Evolutionary conservation across 2,329 filamentous ascomycete genomes (phyloP).

Genomic region (Botrytis pseudocinerea): DNA sequence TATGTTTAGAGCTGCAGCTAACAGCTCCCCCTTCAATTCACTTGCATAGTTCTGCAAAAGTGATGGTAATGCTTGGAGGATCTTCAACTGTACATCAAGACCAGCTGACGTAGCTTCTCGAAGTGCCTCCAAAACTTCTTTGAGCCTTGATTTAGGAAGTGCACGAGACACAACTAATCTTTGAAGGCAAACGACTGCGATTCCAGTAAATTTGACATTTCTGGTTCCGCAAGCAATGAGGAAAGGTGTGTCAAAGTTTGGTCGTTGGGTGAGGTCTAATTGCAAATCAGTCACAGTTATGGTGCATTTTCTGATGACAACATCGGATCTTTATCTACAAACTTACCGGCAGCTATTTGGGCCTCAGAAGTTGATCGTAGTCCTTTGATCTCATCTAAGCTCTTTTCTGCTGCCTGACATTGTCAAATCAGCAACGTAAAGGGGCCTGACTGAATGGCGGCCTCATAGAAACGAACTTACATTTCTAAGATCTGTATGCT

Average conservation of each 20-base stretch:
- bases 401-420: slow-evolving; percentile 82
- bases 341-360: slow-evolving; percentile 44
- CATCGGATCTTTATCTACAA: background rate
- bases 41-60: slow-evolving; percentile 86
- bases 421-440: slow-evolving; percentile 31
- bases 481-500: slow-evolving; percentile 85
- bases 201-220: slow-evolving; percentile 85
- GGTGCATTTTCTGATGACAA: slow-evolving; percentile 2
- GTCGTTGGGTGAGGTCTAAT: slow-evolving; percentile 76
- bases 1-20: slow-evolving; percentile 82
- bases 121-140: slow-evolving; percentile 84
- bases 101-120: slow-evolving; percentile 78
- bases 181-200: slow-evolving; percentile 86
- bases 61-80: slow-evolving; percentile 86
- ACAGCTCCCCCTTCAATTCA: slow-evolving; percentile 76
- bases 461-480: slow-evolving; percentile 47
- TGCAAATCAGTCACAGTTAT: slow-evolving; percentile 20
- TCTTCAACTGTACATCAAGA: slow-evolving; percentile 92
- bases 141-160: slow-evolving; percentile 74
- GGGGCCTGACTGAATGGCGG: slow-evolving; percentile 9
- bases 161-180: slow-evolving; percentile 81
- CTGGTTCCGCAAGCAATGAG: slow-evolving; percentile 88
- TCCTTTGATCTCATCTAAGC: slow-evolving; percentile 81
- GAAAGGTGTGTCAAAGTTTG: slow-evolving; percentile 89
- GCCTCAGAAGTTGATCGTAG: slow-evolving; percentile 74